phyloP scores from a whole-genome alignment of 2,329 filamentous ascomycete genomes.

The Huntiella decipiens region DNA sequence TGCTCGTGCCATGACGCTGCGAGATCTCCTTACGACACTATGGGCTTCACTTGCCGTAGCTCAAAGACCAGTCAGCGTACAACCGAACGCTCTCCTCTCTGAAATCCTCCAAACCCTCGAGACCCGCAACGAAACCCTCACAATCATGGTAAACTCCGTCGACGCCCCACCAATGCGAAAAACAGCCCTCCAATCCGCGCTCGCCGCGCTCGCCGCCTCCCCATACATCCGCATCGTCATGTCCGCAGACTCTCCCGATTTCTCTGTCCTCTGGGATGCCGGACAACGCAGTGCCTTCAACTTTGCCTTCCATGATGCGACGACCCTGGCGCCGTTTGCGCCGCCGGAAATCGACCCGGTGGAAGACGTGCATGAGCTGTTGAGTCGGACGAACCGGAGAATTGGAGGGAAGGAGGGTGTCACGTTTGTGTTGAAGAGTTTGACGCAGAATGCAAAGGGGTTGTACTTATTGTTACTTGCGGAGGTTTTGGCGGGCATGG shows the following conservation, averaged over 20 bases:
- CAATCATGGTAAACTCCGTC: constrained; percentile 67
- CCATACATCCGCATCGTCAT: constrained; percentile 53
- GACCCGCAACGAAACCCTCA: constrained; percentile 29
- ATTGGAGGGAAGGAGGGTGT: constrained; percentile 83
- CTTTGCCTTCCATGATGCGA: constrained; percentile 85
- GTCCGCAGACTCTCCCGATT: constrained; percentile 75
- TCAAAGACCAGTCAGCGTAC: constrained; percentile 35
- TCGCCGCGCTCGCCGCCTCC: constrained; percentile 60
- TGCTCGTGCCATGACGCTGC: constrained; percentile 41
- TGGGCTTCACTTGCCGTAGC: constrained; percentile 39
- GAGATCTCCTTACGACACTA: constrained; percentile 52
- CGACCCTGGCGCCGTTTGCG: constrained; percentile 58
- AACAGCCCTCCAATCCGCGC: constrained; percentile 45
- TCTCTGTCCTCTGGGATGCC: constrained; percentile 76
- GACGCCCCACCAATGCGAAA: constrained; percentile 63
- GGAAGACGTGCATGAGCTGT: constrained; percentile 72
- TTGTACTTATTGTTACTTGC: constrained; percentile 70
- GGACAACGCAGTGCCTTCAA: constrained; percentile 65
- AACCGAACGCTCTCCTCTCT: constrained; percentile 50
- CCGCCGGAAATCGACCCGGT: constrained; percentile 56
- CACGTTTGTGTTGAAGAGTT: constrained; percentile 69
- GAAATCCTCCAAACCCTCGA: constrained; percentile 44
- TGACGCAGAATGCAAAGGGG: constrained; percentile 81
- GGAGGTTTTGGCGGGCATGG: constrained; percentile 57
- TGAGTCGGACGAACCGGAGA: constrained; percentile 61